Percentiles rank a stretch among this genome's conserved stretches.
Conservation (phyloP, 306 rosid genomes). For the Cicer yamashitae region DNA sequence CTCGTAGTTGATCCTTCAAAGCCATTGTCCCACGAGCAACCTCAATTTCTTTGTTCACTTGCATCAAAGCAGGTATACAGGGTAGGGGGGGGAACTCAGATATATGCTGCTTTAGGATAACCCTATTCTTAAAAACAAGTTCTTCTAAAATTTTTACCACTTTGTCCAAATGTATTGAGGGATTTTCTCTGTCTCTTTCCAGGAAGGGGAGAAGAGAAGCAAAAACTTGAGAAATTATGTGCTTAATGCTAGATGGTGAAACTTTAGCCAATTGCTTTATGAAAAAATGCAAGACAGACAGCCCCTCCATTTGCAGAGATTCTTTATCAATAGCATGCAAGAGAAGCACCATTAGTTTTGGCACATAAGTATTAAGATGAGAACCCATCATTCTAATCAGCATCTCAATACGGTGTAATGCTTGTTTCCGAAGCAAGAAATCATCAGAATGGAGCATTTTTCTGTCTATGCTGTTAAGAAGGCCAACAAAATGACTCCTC, state of each 20-base stretch:
- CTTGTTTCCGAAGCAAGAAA: conserved; percentile 72
- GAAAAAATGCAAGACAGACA: conserved; percentile 81
- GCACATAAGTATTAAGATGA: conserved; percentile 86
- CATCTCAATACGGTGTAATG: conserved; percentile 87
- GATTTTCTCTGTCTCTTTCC: conserved; percentile 77
- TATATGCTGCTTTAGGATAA: conserved; percentile 68
- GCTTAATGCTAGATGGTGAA: conserved; percentile 85
- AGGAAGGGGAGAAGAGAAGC: conserved; percentile 93
- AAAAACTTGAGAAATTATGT: conserved; percentile 88
- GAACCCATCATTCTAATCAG: conserved; percentile 91
- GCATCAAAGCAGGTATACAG: conserved; percentile 68
- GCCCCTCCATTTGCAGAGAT: conserved; percentile 77
- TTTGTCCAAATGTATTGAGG: conserved; percentile 70
- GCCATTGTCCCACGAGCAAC: conserved; percentile 86
- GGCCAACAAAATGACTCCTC: conserved; percentile 89
- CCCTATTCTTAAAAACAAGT: conserved; percentile 73
- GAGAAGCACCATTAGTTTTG: conserved; percentile 92
- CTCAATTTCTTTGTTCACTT: conserved; percentile 81
- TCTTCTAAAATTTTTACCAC: conserved; percentile 84
- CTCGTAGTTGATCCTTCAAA: conserved; percentile 78
- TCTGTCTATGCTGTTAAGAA: conserved; percentile 83
- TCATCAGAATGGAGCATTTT: conserved; percentile 96
- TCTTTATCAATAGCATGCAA: conserved; percentile 88
- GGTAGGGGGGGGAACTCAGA: conserved; percentile 90
- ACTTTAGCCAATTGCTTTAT: conserved; percentile 72